Conservation (phyloP, 2,329 filamentous ascomycete genomes). For the Ophiosphaerella herpotricha region DNA sequence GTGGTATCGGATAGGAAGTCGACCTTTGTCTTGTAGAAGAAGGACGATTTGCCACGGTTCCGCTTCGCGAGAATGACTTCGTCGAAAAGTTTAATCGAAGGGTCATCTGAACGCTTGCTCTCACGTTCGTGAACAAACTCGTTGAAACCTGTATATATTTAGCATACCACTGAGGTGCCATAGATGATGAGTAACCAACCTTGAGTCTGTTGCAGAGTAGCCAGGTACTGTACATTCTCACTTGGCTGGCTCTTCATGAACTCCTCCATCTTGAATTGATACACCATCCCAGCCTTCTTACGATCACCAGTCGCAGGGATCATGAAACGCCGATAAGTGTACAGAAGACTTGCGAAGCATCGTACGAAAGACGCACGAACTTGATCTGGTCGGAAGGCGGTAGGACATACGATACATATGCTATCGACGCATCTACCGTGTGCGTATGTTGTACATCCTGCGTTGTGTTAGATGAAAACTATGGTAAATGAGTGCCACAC, state of each 20-base stretch:
- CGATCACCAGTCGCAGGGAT: constrained; percentile 63
- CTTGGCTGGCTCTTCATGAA: constrained; percentile 67
- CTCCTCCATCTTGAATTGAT: constrained; percentile 69
- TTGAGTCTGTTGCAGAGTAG: constrained; percentile 67
- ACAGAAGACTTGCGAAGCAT: constrained; percentile 70
- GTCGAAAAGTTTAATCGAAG: constrained; percentile 76
- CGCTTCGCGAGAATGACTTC: constrained; percentile 82
- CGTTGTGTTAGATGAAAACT: constrained; percentile 25
- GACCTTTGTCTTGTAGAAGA: constrained; percentile 63
- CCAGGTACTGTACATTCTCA: constrained; percentile 68
- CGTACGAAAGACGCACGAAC: constrained; percentile 70
- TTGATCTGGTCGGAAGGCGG: constrained; percentile 68
- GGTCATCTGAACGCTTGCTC: constrained; percentile 63
- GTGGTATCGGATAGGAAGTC: constrained; percentile 72
- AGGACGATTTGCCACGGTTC: constrained; percentile 67
- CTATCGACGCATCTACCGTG: constrained; percentile 65
- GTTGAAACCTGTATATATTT: constrained; percentile 63
- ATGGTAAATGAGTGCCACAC: constrained; percentile 22
- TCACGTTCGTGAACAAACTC: constrained; percentile 86
- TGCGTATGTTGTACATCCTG: constrained; percentile 60
- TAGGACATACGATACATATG: constrained; percentile 68
- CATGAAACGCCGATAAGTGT: constrained; percentile 70
- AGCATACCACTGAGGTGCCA: constrained; percentile 5
- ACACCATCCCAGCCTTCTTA: constrained; percentile 65
- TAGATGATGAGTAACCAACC: constrained; percentile 41